Base-by-base conservation (phyloP, 768 basidiomycete genomes). In the Cyclocybe aegerita region DNA sequence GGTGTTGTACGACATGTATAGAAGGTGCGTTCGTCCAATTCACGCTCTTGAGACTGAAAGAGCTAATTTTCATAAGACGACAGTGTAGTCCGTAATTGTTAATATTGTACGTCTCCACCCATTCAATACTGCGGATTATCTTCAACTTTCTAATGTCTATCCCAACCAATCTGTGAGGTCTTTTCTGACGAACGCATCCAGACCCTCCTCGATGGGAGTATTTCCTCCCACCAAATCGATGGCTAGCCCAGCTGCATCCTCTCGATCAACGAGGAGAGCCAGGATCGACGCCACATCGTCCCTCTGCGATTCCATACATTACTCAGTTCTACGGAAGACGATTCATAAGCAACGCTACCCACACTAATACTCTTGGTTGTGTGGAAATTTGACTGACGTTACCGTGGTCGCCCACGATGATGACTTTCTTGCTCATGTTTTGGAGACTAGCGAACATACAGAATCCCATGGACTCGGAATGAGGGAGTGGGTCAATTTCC, bases 201-300 rank as follows among this genome's bases (percentile, higher is more conserved):
- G 57, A 4, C 73, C 79, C 50, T 75, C 66, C 40, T 72, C 66
- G 36, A 85, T 70, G 0, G 70, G 64, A 0, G 66, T 71, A 2
- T 77, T 70, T 0, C 83, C 83, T 23, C 81, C 78, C 40, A 80
- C 71, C n/a, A 87, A 57, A 60, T 88, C 84, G 44, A 86, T 72
- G 1, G 74, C 79, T 16, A 85, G 67, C 0, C 83, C 83, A 10
- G 75, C 74, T 0, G 81, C 79, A 49, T 78, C 80, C 17, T 79
- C 74, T 45, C 78, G 64, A 29, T 78, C 73, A 11, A 79, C 65
- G 8, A 82, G 69, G 7, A 75, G 60, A 0, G 77, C 69, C n/a
- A 86, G 65, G 1, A 59, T 67, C 35, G 65, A 53, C 0, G 83
- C 84, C 1, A 87, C 83, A 49, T 86, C 81, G 48, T 84, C 82